Conservation (phyloP, 2,329 filamentous ascomycete species). For the Diaporthe nobilis region DNA sequence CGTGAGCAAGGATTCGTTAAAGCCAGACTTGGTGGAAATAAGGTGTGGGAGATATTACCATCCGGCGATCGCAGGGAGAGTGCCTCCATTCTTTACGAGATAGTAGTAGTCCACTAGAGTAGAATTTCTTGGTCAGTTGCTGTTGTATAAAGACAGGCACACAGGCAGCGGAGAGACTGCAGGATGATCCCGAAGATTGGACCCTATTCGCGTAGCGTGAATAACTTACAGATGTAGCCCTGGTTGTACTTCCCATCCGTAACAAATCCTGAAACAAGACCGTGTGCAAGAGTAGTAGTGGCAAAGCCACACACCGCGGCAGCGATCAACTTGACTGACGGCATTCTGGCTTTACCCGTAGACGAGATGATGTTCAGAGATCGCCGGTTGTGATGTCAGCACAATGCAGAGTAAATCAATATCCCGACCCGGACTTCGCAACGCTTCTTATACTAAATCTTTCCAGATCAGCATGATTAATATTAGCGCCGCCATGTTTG, state of each 20-base stretch:
- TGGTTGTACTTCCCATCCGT: slow-evolving; percentile 57
- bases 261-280: slow-evolving; percentile 63
- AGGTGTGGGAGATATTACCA: slow-evolving; percentile 1
- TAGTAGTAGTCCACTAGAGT: slow-evolving; percentile 32
- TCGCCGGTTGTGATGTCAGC: slow-evolving; percentile 14
- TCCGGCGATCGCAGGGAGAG: slow-evolving; percentile 44
- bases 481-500: neutral
- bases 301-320: slow-evolving; percentile 44
- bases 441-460: slow-evolving; percentile 2
- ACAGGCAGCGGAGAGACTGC: neutral
- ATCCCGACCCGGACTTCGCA: neutral
- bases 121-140: neutral
- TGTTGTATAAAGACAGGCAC: accelerated
- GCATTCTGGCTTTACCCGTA: slow-evolving; percentile 14
- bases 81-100: slow-evolving; percentile 44
- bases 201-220: accelerated
- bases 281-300: slow-evolving; percentile 52
- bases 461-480: neutral
- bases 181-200: neutral
- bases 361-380: neutral
- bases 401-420: neutral
- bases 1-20: slow-evolving; percentile 37
- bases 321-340: slow-evolving; percentile 20
- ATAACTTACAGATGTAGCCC: slow-evolving; percentile 44
- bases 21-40: accelerated